These are phyloP conservation scores for Paulownia fortunei DNA, from an alignment of 257 asterid species.

Conservation along the genomic window DNA sequence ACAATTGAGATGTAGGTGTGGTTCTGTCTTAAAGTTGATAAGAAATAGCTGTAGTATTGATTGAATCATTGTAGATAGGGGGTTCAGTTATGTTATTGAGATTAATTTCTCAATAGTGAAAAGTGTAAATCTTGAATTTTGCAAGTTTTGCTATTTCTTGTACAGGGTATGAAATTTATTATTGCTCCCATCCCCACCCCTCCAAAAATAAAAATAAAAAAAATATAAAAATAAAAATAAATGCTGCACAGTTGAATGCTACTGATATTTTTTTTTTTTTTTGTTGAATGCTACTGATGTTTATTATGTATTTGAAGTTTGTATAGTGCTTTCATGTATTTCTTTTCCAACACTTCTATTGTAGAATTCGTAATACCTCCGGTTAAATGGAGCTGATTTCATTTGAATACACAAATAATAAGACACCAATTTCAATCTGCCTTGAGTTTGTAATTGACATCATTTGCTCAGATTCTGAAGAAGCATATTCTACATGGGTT, in stretches of 20 bases:
- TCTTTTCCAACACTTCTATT: neutral
- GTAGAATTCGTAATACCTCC: neutral
- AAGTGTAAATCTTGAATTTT: conserved; percentile 23
- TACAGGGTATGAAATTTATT: neutral
- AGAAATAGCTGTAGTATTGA: conserved; percentile 23
- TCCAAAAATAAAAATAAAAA: neutral
- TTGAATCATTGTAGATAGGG: conserved; percentile 23
- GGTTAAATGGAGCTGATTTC: neutral
- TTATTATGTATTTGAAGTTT: neutral
- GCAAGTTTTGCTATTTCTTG: neutral
- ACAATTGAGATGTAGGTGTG: conserved; percentile 29
- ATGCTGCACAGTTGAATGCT: neutral
- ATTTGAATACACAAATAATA: neutral
- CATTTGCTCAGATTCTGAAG: conserved; percentile 21
- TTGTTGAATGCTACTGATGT: conserved; percentile 4
- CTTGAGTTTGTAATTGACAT: conserved; percentile 20
- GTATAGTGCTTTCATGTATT: neutral
- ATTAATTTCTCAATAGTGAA: neutral
- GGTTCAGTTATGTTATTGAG: conserved; percentile 8
- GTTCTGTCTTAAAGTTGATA: conserved; percentile 7
- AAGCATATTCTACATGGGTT: neutral
- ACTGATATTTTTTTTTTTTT: too few relatives aligned
- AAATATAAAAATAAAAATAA: neutral
- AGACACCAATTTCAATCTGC: neutral
- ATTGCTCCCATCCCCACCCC: neutral